Conservation (phyloP, 495 filamentous ascomycete genomes). For the Viridothelium virens region DNA sequence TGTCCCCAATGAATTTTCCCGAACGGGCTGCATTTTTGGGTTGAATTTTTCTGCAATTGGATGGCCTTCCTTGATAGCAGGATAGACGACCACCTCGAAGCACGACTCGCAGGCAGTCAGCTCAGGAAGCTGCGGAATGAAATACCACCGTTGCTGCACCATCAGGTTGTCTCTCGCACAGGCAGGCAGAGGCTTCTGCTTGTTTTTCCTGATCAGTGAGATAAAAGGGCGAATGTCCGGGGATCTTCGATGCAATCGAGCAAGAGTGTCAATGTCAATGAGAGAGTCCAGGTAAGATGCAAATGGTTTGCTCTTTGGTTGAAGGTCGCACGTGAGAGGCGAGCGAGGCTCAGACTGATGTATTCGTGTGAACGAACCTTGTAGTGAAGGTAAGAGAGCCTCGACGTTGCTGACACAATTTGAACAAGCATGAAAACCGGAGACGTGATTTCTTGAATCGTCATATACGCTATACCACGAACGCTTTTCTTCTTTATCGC, state of each 20-base stretch:
- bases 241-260: constrained; percentile 30
- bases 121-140: constrained; percentile 53
- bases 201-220: constrained; percentile 41
- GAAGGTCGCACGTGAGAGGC: constrained; percentile 25
- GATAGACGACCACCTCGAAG: constrained; percentile 62
- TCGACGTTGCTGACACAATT: constrained; percentile 32
- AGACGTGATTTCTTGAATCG: constrained; percentile 42
- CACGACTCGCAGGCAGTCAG: constrained; percentile 66
- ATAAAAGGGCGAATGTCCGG: constrained; percentile 47
- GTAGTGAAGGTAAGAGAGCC: constrained; percentile 32
- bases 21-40: constrained; percentile 38
- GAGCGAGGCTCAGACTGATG: constrained; percentile 18
- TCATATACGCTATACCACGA: constrained; percentile 57
- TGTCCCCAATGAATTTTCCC: constrained; percentile 43
- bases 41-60: constrained; percentile 53
- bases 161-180: constrained; percentile 49
- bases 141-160: constrained; percentile 49
- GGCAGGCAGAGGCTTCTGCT: constrained; percentile 42
- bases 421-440: constrained; percentile 46
- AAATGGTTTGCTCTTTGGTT: constrained; percentile 37
- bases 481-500: constrained; percentile 19
- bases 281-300: constrained; percentile 54
- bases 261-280: constrained; percentile 41
- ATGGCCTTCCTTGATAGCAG: constrained; percentile 44
- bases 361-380: constrained; percentile 30